Evolutionary conservation across 352 stramenopile genomes (phyloP).

Genomic region (Pythium vanterpoolii): DNA sequence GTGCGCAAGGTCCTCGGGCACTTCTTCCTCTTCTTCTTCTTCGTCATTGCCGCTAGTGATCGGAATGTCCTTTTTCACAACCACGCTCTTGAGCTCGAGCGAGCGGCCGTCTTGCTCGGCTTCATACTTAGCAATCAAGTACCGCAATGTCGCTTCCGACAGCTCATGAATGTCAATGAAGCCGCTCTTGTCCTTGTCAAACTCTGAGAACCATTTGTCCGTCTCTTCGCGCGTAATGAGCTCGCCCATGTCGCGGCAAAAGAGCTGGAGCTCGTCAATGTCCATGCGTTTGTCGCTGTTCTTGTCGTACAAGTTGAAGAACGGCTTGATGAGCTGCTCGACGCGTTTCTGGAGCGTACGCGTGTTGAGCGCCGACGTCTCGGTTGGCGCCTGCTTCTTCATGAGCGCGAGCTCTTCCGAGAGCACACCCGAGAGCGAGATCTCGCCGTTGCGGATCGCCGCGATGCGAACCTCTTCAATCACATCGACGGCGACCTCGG

Average conservation of each 20-base stretch:
- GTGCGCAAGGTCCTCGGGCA: conserved; percentile 93
- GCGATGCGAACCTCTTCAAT: conserved; percentile 72
- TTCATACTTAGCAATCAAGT: conserved; percentile 81
- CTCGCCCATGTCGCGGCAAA: conserved; percentile 95
- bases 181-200: conserved; percentile 90
- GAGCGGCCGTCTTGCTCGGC: conserved; percentile 42
- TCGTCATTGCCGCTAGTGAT: conserved; percentile 58
- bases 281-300: conserved; percentile 90
- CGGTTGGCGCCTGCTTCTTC: conserved; percentile 35
- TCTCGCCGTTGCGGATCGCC: conserved; percentile 67
- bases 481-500: conserved; percentile 55
- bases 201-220: conserved; percentile 78
- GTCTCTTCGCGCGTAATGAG: conserved; percentile 74
- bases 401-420: conserved; percentile 74
- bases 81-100: conserved; percentile 27
- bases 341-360: conserved; percentile 71
- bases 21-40: conserved; percentile 92
- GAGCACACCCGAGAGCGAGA: conserved; percentile 78
- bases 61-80: conserved; percentile 52
- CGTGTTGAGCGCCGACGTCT: conserved; percentile 50
- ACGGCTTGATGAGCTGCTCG: conserved; percentile 89
- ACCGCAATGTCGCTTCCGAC: conserved; percentile 83
- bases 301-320: conserved; percentile 93
- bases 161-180: conserved; percentile 96
- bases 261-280: conserved; percentile 87